A percentile compares a stretch with the other conserved stretches of the same genome.
Evolutionary conservation across 1,139 yeast species (phyloP).

Genomic region (Lodderomyces orthopsilosis): DNA sequence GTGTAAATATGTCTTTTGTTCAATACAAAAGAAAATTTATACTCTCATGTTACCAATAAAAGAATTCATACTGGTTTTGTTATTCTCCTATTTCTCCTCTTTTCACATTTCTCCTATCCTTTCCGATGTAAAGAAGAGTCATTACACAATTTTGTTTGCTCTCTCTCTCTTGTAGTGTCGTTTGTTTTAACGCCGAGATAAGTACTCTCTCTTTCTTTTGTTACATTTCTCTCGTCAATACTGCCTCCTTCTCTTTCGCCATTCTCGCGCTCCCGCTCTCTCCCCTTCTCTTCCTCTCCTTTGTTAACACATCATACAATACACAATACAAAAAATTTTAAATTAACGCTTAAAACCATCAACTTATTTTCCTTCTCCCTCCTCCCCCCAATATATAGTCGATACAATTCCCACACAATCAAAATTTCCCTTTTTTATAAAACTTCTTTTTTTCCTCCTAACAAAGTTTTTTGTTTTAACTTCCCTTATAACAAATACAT

Average conservation of each 20-base stretch:
- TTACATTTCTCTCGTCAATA: background rate
- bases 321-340: too few relatives aligned
- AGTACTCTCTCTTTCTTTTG: background rate
- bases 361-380: background rate
- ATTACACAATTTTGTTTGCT: background rate
- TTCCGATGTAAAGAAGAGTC: background rate
- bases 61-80: background rate
- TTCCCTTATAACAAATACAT: background rate
- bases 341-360: too few relatives aligned
- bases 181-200: background rate
- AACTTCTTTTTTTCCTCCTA: background rate
- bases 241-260: background rate
- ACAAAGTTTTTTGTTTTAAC: too few relatives aligned
- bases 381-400: constrained; percentile 7
- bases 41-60: background rate
- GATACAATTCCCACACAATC: constrained; percentile 7
- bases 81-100: background rate
- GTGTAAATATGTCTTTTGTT: background rate
- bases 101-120: background rate
- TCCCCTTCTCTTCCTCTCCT: background rate
- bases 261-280: background rate
- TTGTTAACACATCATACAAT: background rate
- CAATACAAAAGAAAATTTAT: background rate
- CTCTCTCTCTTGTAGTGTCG: constrained; percentile 5
- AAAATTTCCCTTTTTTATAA: background rate